These are phyloP conservation scores for Arthrinium phaeospermum DNA, from an alignment of 2,329 filamentous ascomycete species.

Conservation along the genomic window DNA sequence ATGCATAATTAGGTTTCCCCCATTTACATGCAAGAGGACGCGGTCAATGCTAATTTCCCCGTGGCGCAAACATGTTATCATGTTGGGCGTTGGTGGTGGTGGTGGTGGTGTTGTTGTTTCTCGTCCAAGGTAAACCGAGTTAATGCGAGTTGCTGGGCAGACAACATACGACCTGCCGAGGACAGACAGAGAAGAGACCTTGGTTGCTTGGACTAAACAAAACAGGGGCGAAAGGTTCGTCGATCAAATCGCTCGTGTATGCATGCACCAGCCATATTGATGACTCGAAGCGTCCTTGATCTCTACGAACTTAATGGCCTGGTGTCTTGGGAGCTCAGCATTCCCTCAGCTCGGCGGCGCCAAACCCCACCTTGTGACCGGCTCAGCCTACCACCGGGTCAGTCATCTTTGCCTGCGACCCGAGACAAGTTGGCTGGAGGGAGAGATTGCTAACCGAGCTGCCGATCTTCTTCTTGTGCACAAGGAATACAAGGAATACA, in stretches of 20 bases:
- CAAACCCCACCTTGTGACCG: constrained; percentile 9
- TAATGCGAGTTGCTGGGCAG: not conserved
- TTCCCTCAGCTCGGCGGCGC: not conserved
- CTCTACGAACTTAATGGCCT: not conserved
- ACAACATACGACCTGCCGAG: not conserved
- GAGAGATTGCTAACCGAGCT: not conserved
- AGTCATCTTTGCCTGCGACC: not conserved
- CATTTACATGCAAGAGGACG: not conserved
- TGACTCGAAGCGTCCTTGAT: not conserved
- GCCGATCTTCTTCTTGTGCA: not conserved
- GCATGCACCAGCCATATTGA: not conserved
- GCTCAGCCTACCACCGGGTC: not conserved
- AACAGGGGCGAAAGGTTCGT: not conserved
- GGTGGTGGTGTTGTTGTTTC: not conserved
- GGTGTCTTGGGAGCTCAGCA: not conserved
- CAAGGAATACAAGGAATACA: not conserved
- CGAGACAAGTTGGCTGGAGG: not conserved
- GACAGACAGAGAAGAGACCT: not conserved
- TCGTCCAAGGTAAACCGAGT: not conserved
- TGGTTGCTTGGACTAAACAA: not conserved
- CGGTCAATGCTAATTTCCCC: not conserved
- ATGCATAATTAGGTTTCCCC: not conserved
- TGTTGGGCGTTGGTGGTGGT: not conserved
- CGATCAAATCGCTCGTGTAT: not conserved
- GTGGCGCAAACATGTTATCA: not conserved